These are phyloP conservation scores for Xylaria intraflava DNA, from an alignment of 495 filamentous ascomycete genomes.

Conservation along the genomic window DNA sequence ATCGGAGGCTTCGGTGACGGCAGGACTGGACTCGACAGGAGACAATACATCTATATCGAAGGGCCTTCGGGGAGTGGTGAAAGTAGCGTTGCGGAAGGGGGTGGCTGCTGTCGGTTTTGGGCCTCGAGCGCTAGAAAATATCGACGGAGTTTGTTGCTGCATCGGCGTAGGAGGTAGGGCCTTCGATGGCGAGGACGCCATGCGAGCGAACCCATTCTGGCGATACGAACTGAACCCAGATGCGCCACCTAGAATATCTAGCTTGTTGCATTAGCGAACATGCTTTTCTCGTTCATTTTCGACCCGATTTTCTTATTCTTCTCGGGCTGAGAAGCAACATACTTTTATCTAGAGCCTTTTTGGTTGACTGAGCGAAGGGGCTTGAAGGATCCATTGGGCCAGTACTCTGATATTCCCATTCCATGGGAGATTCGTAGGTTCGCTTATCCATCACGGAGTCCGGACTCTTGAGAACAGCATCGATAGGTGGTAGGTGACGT, in stretches of 20 bases:
- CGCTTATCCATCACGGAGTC: constrained; percentile 33
- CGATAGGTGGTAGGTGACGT: too few relatives aligned
- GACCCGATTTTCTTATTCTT: too few relatives aligned
- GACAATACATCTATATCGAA: constrained; percentile 59
- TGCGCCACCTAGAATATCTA: constrained; percentile 16
- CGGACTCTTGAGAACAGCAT: background rate
- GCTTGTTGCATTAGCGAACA: background rate
- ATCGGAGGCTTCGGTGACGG: constrained; percentile 60
- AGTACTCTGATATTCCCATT: constrained; percentile 43
- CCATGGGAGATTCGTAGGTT: constrained; percentile 42
- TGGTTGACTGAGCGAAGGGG: constrained; percentile 37
- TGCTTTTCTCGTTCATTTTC: background rate
- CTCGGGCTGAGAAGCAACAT: background rate
- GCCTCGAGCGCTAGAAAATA: constrained; percentile 32
- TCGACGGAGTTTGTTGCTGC: constrained; percentile 17
- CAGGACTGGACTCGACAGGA: constrained; percentile 76
- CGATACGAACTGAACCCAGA: constrained; percentile 15
- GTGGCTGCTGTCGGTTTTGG: constrained; percentile 33
- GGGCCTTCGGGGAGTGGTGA: constrained; percentile 72
- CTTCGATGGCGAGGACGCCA: constrained; percentile 27
- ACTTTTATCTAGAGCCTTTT: constrained; percentile 17
- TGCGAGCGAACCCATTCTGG: constrained; percentile 30
- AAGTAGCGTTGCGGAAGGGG: constrained; percentile 60
- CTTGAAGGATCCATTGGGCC: constrained; percentile 42
- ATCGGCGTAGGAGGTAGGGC: constrained; percentile 29